These are phyloP conservation scores for Hymenoscyphus occultus DNA, from an alignment of 2,329 filamentous ascomycete species.

Conservation along the genomic window DNA sequence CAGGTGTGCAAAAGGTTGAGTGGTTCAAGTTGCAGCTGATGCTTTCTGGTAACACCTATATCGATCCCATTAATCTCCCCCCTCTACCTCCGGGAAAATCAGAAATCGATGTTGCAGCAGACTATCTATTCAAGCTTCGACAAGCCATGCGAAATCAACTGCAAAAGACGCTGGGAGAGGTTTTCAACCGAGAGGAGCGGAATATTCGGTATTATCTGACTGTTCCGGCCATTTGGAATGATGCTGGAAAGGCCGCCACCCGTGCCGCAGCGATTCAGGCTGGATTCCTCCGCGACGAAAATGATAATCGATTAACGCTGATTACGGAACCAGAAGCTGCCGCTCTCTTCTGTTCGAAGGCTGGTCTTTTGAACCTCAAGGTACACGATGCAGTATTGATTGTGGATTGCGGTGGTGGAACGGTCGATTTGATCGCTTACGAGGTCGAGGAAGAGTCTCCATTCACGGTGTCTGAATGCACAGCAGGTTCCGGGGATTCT, in stretches of 20 bases:
- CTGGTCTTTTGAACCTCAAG: conserved; percentile 91
- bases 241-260: conserved; percentile 95
- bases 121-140: conserved; percentile 96
- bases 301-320: conserved; percentile 91
- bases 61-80: conserved; percentile 97
- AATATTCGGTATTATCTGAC: conserved; percentile 98
- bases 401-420: conserved; percentile 97
- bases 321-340: conserved; percentile 97
- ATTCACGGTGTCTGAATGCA: conserved; percentile 96
- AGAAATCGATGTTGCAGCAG: conserved; percentile 98
- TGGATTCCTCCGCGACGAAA: conserved; percentile 93
- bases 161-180: conserved; percentile 93
- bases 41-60: conserved; percentile 98
- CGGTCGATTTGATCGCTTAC: conserved; percentile 97
- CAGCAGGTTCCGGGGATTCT: conserved; percentile 93
- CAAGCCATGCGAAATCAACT: conserved; percentile 95
- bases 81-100: conserved; percentile 97
- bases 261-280: conserved; percentile 95
- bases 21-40: conserved; percentile 99
- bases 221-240: conserved; percentile 99
- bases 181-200: conserved; percentile 96
- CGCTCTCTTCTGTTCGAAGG: conserved; percentile 96
- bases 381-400: conserved; percentile 98
- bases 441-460: conserved; percentile 97
- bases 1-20: conserved; percentile 96